Percentiles rank a stretch among this genome's conserved stretches.
Evolutionary conservation across 495 filamentous ascomycete species (phyloP).

Genomic region (Clavariopsis aquatica): DNA sequence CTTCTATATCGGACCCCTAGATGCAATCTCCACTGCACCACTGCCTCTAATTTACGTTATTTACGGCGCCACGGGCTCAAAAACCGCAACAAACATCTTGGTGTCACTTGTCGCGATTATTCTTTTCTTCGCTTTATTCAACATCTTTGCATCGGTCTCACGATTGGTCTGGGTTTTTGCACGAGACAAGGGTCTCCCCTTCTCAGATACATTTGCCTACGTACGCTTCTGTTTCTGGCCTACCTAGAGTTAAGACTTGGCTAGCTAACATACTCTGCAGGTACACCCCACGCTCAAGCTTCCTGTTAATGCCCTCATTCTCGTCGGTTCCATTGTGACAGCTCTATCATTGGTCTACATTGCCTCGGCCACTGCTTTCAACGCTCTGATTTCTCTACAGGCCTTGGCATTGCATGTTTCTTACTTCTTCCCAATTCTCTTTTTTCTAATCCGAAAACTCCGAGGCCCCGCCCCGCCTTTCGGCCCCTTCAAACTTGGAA

Average conservation of each 20-base stretch:
- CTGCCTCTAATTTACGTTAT: slow-evolving; percentile 32
- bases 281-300: slow-evolving; percentile 44
- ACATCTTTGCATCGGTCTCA: slow-evolving; percentile 36
- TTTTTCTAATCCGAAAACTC: slow-evolving; percentile 54
- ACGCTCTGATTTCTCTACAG: slow-evolving; percentile 38
- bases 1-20: slow-evolving; percentile 29
- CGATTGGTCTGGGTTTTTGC: slow-evolving; percentile 38
- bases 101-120: slow-evolving; percentile 15
- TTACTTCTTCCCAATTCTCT: slow-evolving; percentile 43
- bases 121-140: slow-evolving; percentile 28
- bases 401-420: slow-evolving; percentile 34
- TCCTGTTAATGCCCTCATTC: slow-evolving; percentile 48
- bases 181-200: slow-evolving; percentile 36
- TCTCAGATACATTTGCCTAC: slow-evolving; percentile 34
- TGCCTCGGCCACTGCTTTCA: slow-evolving; percentile 38
- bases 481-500: slow-evolving; percentile 36
- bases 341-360: slow-evolving; percentile 45
- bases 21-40: slow-evolving; percentile 6
- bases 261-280: slow-evolving; percentile 10
- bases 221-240: too few relatives aligned
- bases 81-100: slow-evolving; percentile 22
- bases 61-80: slow-evolving; percentile 29
- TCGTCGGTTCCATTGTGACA: slow-evolving; percentile 44
- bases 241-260: too few relatives aligned
- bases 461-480: slow-evolving; percentile 36